These are phyloP conservation scores for Cryphonectria radicalis DNA, from an alignment of 2,329 filamentous ascomycete species.

Conservation along the genomic window DNA sequence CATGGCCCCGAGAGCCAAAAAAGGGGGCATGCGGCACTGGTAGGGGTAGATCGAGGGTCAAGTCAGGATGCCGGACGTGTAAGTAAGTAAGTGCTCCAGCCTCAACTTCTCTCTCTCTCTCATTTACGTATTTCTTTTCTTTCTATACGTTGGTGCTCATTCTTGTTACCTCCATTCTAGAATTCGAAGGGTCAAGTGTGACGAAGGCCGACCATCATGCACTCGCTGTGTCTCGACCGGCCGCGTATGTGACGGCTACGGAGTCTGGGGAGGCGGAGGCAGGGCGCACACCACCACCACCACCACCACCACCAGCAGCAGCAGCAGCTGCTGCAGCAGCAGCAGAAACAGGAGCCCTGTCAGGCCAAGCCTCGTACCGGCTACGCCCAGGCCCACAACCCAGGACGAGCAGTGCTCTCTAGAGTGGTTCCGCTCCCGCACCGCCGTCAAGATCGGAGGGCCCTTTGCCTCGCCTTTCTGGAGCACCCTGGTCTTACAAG, in stretches of 20 bases:
- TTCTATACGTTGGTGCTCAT: background rate
- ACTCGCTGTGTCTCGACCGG: slow-evolving; percentile 32
- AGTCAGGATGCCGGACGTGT: slow-evolving; percentile 12
- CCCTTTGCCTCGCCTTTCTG: slow-evolving; percentile 45
- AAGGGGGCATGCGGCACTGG: background rate
- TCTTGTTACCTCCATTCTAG: slow-evolving; percentile 21
- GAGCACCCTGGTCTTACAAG: slow-evolving; percentile 44
- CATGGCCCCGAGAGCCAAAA: background rate
- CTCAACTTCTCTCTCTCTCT: background rate
- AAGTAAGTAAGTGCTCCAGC: slow-evolving; percentile 7
- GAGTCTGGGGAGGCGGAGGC: slow-evolving; percentile 32
- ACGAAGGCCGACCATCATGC: slow-evolving; percentile 33
- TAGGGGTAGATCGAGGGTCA: background rate
- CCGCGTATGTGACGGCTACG: slow-evolving; percentile 34
- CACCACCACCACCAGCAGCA: slow-evolving; percentile 13
- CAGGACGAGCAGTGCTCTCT: slow-evolving; percentile 42
- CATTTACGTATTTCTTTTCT: background rate
- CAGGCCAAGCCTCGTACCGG: background rate
- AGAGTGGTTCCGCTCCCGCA: slow-evolving; percentile 49
- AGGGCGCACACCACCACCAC: background rate
- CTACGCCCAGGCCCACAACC: slow-evolving; percentile 22
- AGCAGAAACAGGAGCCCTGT: background rate
- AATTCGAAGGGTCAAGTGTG: slow-evolving; percentile 35
- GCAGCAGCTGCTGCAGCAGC: too few species aligned
- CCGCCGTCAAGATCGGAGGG: slow-evolving; percentile 42